Evolutionary conservation across 2,329 filamentous ascomycete species (phyloP), one percentile per base, ranked within the genome.

Genomic region (Aureobasidium sp.): DNA sequence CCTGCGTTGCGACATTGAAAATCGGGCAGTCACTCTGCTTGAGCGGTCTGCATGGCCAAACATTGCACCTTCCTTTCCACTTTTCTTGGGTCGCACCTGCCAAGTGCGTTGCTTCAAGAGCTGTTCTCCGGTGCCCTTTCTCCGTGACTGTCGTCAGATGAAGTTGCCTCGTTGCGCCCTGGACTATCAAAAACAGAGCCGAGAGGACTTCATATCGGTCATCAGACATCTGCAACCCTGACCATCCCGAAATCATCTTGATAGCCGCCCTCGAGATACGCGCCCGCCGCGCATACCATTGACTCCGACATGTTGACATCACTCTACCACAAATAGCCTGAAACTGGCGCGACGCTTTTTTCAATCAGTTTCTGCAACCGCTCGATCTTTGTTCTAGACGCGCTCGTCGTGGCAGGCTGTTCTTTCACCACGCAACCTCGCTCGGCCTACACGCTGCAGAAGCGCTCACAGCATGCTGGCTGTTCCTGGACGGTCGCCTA

Each of bases 331-430:
- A 42, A 62, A 62, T 58, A 60, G 37, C 35, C 15, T 63, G 66
- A 70, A 70, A 70, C 68, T 70, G 67, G 67, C 70, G 70, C 70
- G 69, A 66, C 61, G 66, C 64, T 64, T 62, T 57, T 61, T 60
- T 47, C 44, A 61, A 61, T 45, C 53, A 54, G 62, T 64, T 64
- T 60, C 61, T 35, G 49, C 60, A 63, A 61, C 60, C 49, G 65
- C 61, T 66, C 66, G 63, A 67, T 64, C 66, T 64, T 54, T 62
- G 49, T 52, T 42, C 50, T 65, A 62, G 63, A 64, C 60, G 50
- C 63, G 63, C 62, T 61, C 63, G 66, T 48, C 64, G 31, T 64
- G 54, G 54, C 48, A 58, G 54, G 54, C 42, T 58, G 19, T 58
- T 58, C 42, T 58, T 48, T 14, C 53, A 57, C 53, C 53, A 57